These are phyloP conservation scores for Quercus mongolica DNA, from an alignment of 306 rosid genomes.

Conservation along the genomic window DNA sequence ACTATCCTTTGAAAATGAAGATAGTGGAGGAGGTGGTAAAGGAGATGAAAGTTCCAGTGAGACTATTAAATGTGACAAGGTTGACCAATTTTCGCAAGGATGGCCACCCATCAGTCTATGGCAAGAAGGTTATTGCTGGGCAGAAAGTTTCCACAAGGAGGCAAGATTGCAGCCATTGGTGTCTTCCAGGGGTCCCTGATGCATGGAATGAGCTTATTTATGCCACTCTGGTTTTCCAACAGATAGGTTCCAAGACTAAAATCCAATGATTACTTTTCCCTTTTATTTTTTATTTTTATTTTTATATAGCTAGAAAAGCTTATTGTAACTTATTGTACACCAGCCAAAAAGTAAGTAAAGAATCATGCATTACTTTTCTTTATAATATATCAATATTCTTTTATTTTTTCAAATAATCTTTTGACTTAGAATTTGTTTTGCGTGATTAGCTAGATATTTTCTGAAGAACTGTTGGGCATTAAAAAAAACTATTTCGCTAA, in stretches of 20 bases:
- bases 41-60: constrained; percentile 68
- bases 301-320: not conserved
- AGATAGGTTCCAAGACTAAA: constrained; percentile 26
- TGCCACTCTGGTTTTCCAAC: constrained; percentile 53
- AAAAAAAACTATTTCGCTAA: too few species aligned
- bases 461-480: not conserved
- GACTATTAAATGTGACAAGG: constrained; percentile 77
- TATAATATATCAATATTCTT: not conserved
- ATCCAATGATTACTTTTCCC: not conserved
- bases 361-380: not conserved
- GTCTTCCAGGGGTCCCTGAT: constrained; percentile 97
- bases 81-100: constrained; percentile 92
- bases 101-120: constrained; percentile 81
- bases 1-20: constrained; percentile 92
- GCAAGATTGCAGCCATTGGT: constrained; percentile 97
- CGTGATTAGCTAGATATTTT: not conserved
- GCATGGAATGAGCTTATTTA: constrained; percentile 90
- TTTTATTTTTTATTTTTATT: not conserved
- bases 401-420: not conserved
- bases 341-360: not conserved
- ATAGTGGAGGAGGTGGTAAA: constrained; percentile 71
- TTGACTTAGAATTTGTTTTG: not conserved
- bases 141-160: constrained; percentile 55
- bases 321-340: not conserved
- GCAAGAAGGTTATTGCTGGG: constrained; percentile 33